Percentiles rank a stretch among this genome's conserved stretches.
Evolutionary conservation across 208 protist species (phyloP).

Genomic region (Leishmania tarentolae): DNA sequence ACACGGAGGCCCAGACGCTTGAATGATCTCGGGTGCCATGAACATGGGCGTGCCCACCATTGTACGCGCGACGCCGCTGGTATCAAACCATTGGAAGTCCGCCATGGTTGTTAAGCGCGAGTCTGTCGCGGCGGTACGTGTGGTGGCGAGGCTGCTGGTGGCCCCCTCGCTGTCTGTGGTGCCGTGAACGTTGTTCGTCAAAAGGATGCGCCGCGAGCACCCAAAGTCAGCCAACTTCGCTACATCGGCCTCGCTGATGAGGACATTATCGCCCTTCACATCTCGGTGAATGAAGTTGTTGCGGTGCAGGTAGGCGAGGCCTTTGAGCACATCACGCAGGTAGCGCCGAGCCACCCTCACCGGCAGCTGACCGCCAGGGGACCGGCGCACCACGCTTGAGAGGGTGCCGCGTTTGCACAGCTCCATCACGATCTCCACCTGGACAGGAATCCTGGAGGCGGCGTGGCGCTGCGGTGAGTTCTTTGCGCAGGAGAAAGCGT

Average conservation of each 20-base stretch:
- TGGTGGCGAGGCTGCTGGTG: conserved; percentile 23
- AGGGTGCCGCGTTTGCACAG: conserved; percentile 73
- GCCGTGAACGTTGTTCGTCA: conserved; percentile 32
- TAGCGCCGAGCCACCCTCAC: conserved; percentile 52
- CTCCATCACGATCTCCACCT: conserved; percentile 90
- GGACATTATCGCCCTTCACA: conserved; percentile 90
- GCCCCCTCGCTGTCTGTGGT: conserved; percentile 14
- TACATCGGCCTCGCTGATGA: conserved; percentile 70
- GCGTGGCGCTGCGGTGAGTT: conserved; percentile 12
- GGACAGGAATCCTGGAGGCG: conserved; percentile 24
- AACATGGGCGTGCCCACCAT: conserved; percentile 87
- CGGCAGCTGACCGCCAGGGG: conserved; percentile 53
- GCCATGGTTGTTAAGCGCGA: conserved; percentile 27
- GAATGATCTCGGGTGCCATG: conserved; percentile 89
- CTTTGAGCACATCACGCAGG: conserved; percentile 77
- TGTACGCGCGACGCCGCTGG: conserved; percentile 54
- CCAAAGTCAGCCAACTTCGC: conserved; percentile 95
- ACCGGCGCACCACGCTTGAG: conserved; percentile 46
- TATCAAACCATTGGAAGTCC: conserved; percentile 37
- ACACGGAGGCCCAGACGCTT: conserved; percentile 14
- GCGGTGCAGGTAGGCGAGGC: conserved; percentile 80
- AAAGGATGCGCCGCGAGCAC: conserved; percentile 83
- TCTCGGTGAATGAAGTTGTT: conserved; percentile 85
- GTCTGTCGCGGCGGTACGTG: conserved; percentile 19
- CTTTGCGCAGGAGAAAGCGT: neutral